Base-by-base conservation (phyloP, 805 yeast species). In the Wickerhamiella sergipiensis region DNA sequence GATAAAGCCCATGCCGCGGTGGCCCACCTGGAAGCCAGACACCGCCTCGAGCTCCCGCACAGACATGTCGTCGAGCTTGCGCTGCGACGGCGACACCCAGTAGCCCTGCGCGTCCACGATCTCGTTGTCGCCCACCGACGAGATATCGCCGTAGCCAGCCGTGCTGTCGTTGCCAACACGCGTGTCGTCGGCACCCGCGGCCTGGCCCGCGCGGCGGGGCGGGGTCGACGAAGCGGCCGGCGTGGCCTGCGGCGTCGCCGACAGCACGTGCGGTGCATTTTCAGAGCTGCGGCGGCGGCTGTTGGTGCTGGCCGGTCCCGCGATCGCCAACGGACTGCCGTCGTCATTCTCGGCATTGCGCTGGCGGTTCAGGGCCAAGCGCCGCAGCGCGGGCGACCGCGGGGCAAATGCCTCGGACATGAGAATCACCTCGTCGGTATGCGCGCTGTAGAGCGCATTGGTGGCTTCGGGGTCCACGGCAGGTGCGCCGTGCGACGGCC, bases 1-100 rank as follows among this genome's bases (percentile, higher is more conserved):
- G 47, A 92, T 75, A 50, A 77, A 71, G 45, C 98, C 99, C 61
- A 71, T 79, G 51, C 81, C 81, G 54, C 75, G 75, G 56, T 92
- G 81, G 5, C 97, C 98, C 53, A 92, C 78, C 15, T 75, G 75
- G 63, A 89, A 80, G 49, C 79, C 72, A 17, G 72, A 59, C 22
- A 92, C 83, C 6, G 74, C 60, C 50, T 83, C 78, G 47, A 87
- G 73, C 54, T 86, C 82, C 9, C 78, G 67, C 39, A 85, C 70
- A 0, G 86, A 65, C 74, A 77, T 72, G 17, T 71, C 66, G 50
- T 76, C 73, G 49, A 92, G 69, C 47, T 80, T 80, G 5, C 79
- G 76, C 39, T 82, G 61, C 2, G 87, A 71, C 17, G 98, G 98
- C 6, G 85, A 77, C 50, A 81, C 82, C 85, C 92, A 92, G 67